These are phyloP conservation scores for Pseudogymnoascus sp. DNA, from an alignment of 2,329 filamentous ascomycete species.

Conservation along the genomic window DNA sequence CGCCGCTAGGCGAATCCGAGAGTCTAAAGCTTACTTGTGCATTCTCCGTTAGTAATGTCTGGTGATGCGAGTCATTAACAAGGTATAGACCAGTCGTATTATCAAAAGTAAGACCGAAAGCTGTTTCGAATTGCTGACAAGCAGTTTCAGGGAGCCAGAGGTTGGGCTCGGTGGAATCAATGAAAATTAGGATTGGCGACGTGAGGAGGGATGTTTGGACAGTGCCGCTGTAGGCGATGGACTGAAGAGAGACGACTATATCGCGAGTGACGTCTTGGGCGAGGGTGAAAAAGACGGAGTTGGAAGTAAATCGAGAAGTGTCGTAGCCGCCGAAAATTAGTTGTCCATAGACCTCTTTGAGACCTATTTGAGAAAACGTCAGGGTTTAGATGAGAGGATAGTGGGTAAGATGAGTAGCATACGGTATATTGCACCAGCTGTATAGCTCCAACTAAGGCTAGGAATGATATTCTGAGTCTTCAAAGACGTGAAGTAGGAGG, in stretches of 20 bases:
- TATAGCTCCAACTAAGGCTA: conserved; percentile 38
- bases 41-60: conserved; percentile 21
- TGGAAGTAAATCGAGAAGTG: conserved; percentile 33
- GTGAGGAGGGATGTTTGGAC: conserved; percentile 28
- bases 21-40: conserved; percentile 27
- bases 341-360: conserved; percentile 30
- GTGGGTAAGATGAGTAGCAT: conserved; percentile 12
- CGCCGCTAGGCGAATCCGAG: conserved; percentile 17
- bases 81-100: conserved; percentile 25
- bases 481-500: conserved; percentile 32
- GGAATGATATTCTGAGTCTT: conserved; percentile 33
- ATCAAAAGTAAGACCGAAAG: conserved; percentile 29
- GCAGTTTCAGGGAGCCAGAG: conserved; percentile 29
- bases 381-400: not conserved
- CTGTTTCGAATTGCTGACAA: conserved; percentile 28
- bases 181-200: conserved; percentile 26
- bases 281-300: conserved; percentile 33
- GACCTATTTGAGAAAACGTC: conserved; percentile 8
- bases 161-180: conserved; percentile 30
- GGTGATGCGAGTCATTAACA: conserved; percentile 24
- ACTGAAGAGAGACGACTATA: conserved; percentile 33
- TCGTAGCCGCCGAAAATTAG: conserved; percentile 37
- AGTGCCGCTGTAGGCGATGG: conserved; percentile 33
- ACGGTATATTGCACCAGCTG: conserved; percentile 36
- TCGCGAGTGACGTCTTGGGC: conserved; percentile 30